Conservation (phyloP, 345 rosid species). For the Heritiera fomes region DNA sequence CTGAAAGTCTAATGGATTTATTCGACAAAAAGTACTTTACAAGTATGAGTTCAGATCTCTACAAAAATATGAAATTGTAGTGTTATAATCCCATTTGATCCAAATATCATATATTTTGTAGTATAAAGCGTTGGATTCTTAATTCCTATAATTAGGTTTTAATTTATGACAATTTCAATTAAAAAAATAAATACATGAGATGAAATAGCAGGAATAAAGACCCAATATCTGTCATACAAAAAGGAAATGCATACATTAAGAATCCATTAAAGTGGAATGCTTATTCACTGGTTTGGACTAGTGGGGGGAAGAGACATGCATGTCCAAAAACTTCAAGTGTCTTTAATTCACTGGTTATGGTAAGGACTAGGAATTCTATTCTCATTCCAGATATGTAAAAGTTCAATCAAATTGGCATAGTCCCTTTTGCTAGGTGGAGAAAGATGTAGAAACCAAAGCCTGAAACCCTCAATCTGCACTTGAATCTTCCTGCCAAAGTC, state of each 20-base stretch:
- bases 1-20: too few relatives aligned
- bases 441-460: slow-evolving; percentile 5
- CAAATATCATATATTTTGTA: too few relatives aligned
- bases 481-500: not conserved
- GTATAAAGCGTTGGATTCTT: too few relatives aligned
- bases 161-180: too few relatives aligned
- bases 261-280: slow-evolving; percentile 26
- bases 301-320: not conserved
- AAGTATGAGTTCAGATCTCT: too few relatives aligned
- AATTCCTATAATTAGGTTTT: too few relatives aligned
- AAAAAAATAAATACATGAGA: not conserved
- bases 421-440: not conserved
- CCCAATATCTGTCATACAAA: not conserved
- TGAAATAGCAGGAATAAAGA: slow-evolving; percentile 11
- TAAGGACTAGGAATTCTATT: too few relatives aligned
- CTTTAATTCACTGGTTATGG: slow-evolving; percentile 1
- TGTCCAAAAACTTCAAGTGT: not conserved
- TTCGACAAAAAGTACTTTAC: too few relatives aligned
- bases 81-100: slow-evolving; percentile 23
- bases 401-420: not conserved
- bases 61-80: too few relatives aligned
- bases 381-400: not conserved
- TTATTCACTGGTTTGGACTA: not conserved
- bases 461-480: not conserved
- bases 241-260: not conserved